phyloP scores from a whole-genome alignment of 371 early-diverging fungal species.

The Batkoa obscura region DNA sequence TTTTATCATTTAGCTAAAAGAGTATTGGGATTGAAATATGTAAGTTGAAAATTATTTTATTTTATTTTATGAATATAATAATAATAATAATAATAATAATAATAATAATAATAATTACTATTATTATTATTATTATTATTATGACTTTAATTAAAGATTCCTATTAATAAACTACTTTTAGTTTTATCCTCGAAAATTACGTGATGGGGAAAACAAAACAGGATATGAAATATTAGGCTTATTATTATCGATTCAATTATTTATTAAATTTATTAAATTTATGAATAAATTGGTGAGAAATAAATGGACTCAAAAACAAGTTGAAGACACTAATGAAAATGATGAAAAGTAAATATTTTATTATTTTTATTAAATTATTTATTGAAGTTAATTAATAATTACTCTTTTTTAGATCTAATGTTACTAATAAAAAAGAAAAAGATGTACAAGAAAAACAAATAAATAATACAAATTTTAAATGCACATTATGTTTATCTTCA shows the following conservation, averaged over 20 bases:
- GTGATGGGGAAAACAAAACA: background rate
- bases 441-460: background rate
- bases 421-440: no score
- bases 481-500: slow-evolving; percentile 62
- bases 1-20: slow-evolving; percentile 10
- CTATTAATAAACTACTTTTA: background rate
- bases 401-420: background rate
- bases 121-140: no score
- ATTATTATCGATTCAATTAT: background rate
- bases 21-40: slow-evolving; percentile 7
- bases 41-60: background rate
- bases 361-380: background rate
- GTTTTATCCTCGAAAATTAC: background rate
- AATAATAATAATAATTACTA: no score
- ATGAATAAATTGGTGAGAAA: background rate
- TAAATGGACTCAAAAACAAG: background rate
- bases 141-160: no score
- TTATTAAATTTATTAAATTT: background rate
- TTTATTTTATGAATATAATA: no score
- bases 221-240: slow-evolving; percentile 1
- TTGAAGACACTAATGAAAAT: background rate
- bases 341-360: background rate
- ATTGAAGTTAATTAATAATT: background rate
- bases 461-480: slow-evolving; percentile 24
- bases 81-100: no score